A percentile compares a stretch with the other conserved stretches of the same genome.
These are phyloP conservation scores for Saksenaea vasiformis DNA, from an alignment of 371 early-diverging fungal species.

Conservation along the genomic window DNA sequence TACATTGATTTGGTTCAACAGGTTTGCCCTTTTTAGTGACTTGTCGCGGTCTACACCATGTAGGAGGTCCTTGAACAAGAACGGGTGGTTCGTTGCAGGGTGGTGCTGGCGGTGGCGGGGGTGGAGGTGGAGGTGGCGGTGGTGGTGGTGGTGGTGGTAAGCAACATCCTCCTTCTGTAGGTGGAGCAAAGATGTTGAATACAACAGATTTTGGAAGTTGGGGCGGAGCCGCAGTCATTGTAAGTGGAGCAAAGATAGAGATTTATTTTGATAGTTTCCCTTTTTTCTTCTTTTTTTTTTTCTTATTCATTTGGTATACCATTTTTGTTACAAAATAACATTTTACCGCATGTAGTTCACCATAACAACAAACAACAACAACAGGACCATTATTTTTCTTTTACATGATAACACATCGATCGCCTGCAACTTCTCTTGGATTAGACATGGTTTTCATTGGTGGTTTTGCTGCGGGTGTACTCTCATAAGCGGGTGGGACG, in stretches of 20 bases:
- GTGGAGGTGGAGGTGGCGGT: neutral
- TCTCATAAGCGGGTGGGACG: neutral
- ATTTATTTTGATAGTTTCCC: no score
- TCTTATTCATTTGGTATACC: no score
- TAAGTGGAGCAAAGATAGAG: neutral
- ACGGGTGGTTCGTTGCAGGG: neutral
- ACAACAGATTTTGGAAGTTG: neutral
- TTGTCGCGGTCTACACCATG: constrained; percentile 3
- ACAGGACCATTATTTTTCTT: neutral
- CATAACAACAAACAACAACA: neutral
- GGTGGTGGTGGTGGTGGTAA: neutral
- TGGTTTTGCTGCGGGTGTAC: neutral
- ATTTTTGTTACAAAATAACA: no score
- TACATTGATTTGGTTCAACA: neutral
- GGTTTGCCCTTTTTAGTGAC: constrained; percentile 1
- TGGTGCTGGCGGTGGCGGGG: constrained; percentile 3
- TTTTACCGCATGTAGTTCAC: neutral
- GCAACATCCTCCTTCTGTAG: constrained; percentile 1
- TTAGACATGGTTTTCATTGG: neutral
- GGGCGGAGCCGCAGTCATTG: neutral
- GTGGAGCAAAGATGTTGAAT: neutral
- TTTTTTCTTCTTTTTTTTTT: no score
- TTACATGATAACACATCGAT: constrained; percentile 3
- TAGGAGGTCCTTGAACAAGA: constrained; percentile 7
- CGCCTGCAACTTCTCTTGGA: neutral